These are phyloP conservation scores for Gastrolobium villosum DNA, from an alignment of 306 rosid genomes.

Conservation along the genomic window DNA sequence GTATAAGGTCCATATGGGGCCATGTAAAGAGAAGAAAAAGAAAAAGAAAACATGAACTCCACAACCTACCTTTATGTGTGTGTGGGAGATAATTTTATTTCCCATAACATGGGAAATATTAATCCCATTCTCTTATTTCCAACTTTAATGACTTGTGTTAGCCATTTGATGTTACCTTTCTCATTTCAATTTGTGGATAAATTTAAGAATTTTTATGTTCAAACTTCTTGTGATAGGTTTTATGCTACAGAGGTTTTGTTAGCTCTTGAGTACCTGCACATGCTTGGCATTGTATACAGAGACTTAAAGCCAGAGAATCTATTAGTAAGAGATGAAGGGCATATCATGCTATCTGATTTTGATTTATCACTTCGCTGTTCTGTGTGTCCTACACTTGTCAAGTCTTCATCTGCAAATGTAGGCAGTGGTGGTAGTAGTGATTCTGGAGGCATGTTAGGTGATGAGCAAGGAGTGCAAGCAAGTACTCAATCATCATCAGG, in stretches of 20 bases:
- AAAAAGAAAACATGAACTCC: too few species aligned
- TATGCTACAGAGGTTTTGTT: conserved; percentile 84
- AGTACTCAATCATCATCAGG: conserved; percentile 63
- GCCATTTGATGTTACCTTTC: conserved; percentile 26
- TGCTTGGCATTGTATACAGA: conserved; percentile 95
- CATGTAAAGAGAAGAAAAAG: too few species aligned
- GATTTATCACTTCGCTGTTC: conserved; percentile 93
- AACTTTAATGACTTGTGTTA: background rate
- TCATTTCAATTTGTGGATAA: conserved; percentile 4
- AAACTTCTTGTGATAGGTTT: conserved; percentile 64
- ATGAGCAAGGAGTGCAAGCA: conserved; percentile 60
- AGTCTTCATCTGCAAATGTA: conserved; percentile 69
- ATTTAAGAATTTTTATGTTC: conserved; percentile 33
- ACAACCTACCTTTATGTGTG: too few species aligned
- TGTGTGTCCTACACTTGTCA: conserved; percentile 80
- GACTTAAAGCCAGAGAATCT: conserved; percentile 95
- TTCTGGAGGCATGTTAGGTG: conserved; percentile 49
- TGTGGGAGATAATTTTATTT: too few species aligned
- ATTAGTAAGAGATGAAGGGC: conserved; percentile 87
- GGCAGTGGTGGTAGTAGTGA: conserved; percentile 25
- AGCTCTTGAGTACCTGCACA: conserved; percentile 94
- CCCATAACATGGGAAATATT: too few species aligned
- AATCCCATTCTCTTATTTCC: too few species aligned
- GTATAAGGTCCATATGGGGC: too few species aligned
- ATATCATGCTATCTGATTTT: conserved; percentile 96